Percentiles rank a stretch among this genome's conserved stretches.
Conservation (phyloP, 176 grass and related monocot genomes). For the Lolium perenne region DNA sequence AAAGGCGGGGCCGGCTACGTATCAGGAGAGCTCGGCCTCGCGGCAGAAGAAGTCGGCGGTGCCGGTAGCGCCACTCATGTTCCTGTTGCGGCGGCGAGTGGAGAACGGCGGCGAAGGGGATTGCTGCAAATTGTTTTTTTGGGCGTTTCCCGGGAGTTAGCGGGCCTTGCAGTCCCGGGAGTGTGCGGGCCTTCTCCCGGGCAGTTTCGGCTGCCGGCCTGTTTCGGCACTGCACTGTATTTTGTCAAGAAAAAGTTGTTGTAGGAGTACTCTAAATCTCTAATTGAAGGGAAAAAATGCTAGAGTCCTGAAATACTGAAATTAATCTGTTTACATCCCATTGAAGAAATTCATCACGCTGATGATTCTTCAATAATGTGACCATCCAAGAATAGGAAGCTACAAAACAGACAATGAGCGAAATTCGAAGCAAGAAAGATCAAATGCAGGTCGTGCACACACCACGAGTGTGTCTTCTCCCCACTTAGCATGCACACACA, state of each 20-base stretch:
- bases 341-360: neutral
- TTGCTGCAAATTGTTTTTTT: slow-evolving; percentile 25
- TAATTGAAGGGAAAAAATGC: no score
- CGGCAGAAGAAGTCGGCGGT: slow-evolving; percentile 80
- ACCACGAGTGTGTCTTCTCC: no score
- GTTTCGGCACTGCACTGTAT: neutral
- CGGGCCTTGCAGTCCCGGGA: neutral
- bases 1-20: slow-evolving; percentile 66
- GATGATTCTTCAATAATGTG: neutral
- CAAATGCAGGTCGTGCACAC: neutral
- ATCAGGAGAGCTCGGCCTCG: slow-evolving; percentile 64
- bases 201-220: neutral
- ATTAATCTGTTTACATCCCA: neutral
- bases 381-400: neutral
- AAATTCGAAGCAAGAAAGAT: neutral
- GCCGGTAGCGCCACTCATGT: slow-evolving; percentile 48
- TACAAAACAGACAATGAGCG: neutral
- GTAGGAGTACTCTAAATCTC: no score
- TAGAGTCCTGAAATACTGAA: neutral
- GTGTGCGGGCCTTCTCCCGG: neutral
- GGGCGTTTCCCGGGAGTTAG: neutral
- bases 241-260: neutral
- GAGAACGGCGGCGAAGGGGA: neutral
- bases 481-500: no score
- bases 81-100: neutral